Conservation (phyloP, 2,329 filamentous ascomycete species). For the Xylariaceae sp. region DNA sequence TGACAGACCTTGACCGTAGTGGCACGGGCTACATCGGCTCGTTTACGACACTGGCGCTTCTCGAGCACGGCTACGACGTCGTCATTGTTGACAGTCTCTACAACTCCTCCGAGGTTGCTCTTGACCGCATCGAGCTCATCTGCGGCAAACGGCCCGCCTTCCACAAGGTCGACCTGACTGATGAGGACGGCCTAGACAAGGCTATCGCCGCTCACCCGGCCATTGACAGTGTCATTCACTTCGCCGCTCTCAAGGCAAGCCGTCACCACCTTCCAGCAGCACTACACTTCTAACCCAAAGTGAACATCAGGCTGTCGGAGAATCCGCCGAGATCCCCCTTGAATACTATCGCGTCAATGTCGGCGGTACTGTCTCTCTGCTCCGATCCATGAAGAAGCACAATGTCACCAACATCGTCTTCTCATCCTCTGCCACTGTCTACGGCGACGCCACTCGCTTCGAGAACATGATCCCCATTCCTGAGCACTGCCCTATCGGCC, state of each 20-base stretch:
- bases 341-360: constrained; percentile 99
- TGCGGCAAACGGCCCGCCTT: constrained; percentile 83
- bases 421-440: constrained; percentile 95
- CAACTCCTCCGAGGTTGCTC: constrained; percentile 88
- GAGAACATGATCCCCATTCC: constrained; percentile 99
- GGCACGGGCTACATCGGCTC: constrained; percentile 99
- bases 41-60: constrained; percentile 87
- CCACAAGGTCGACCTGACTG: constrained; percentile 81
- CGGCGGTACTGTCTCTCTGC: constrained; percentile 80
- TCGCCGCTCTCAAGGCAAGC: constrained; percentile 87
- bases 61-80: constrained; percentile 92
- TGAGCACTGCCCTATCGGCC: constrained; percentile 90
- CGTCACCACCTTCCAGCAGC: background rate
- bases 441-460: constrained; percentile 94
- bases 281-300: constrained; percentile 15
- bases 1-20: constrained; percentile 47
- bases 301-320: constrained; percentile 74
- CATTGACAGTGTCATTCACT: constrained; percentile 98
- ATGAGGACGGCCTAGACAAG: constrained; percentile 76
- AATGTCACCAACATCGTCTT: constrained; percentile 97
- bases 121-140: constrained; percentile 94
- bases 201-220: constrained; percentile 86
- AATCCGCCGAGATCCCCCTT: constrained; percentile 88
- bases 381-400: constrained; percentile 82
- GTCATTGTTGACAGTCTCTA: constrained; percentile 95